phyloP scores from a whole-genome alignment of 2,329 filamentous ascomycete genomes.

The Fusarium algeriense region DNA sequence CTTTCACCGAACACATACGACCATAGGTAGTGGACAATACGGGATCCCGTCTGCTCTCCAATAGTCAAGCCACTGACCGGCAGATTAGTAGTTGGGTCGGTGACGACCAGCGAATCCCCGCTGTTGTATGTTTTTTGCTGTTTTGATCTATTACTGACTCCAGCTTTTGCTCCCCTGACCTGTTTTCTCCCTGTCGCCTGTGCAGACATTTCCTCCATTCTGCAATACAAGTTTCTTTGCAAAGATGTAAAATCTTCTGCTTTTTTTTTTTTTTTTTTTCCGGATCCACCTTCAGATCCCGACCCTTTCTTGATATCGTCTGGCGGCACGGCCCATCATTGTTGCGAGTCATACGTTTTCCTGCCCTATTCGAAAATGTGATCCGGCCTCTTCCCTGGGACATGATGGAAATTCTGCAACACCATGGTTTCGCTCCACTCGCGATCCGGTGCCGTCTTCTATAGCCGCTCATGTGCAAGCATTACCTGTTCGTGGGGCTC shows the following conservation, averaged over 20 bases:
- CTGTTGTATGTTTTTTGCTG: too few species aligned
- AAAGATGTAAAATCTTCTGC: too few species aligned
- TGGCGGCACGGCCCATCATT: slow-evolving; percentile 28
- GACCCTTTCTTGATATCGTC: slow-evolving; percentile 18
- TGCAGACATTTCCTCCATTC: too few species aligned
- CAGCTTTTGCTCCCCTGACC: too few species aligned
- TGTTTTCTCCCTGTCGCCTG: too few species aligned
- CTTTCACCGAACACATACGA: neutral
- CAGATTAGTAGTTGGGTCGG: too few species aligned
- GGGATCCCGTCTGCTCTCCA: neutral
- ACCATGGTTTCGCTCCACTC: slow-evolving; percentile 6
- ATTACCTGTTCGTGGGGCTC: slow-evolving; percentile 18
- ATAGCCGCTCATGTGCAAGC: slow-evolving; percentile 22
- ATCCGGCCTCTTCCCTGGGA: slow-evolving; percentile 29
- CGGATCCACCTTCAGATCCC: slow-evolving; percentile 5
- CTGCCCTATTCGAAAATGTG: slow-evolving; percentile 14
- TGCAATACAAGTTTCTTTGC: too few species aligned
- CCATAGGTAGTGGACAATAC: neutral
- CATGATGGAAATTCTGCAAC: slow-evolving; percentile 8
- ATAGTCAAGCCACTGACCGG: too few species aligned
- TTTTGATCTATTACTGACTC: too few species aligned
- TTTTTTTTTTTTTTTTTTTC: neutral
- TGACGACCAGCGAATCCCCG: too few species aligned
- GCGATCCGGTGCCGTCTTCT: slow-evolving; percentile 20
- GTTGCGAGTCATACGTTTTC: slow-evolving; percentile 45